These are phyloP conservation scores for Solanum chiquidenum DNA, from an alignment of 257 asterid species.

Conservation along the genomic window DNA sequence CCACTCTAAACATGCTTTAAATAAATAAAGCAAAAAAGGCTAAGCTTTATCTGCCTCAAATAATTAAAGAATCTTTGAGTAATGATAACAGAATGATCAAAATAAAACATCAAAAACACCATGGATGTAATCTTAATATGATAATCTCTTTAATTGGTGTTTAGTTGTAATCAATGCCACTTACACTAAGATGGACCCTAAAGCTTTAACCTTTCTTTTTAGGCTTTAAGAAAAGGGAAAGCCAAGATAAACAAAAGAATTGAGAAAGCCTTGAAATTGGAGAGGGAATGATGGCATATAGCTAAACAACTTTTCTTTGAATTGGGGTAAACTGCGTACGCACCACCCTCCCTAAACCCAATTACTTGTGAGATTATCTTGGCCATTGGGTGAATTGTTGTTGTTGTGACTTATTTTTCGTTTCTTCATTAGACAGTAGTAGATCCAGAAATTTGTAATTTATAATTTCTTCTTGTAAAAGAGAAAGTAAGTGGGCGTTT, in stretches of 20 bases:
- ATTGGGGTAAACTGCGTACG: background rate
- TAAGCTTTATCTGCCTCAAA: background rate
- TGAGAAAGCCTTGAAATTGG: slow-evolving; percentile 22
- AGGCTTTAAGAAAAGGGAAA: background rate
- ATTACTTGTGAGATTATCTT: background rate
- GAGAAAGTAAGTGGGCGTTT: background rate
- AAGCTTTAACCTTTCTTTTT: slow-evolving; percentile 5
- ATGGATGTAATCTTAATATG: slow-evolving; percentile 9
- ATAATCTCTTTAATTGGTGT: background rate
- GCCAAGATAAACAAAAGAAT: background rate
- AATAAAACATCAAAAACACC: slow-evolving; percentile 3
- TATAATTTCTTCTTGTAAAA: background rate
- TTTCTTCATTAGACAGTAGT: background rate
- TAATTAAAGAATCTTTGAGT: slow-evolving; percentile 17
- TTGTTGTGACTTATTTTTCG: background rate
- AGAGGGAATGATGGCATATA: background rate
- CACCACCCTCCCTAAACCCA: too few relatives aligned
- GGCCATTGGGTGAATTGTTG: background rate
- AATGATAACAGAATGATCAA: slow-evolving; percentile 16
- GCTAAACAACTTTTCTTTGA: background rate
- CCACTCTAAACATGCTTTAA: background rate
- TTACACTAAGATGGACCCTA: slow-evolving; percentile 13
- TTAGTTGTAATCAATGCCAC: slow-evolving; percentile 11
- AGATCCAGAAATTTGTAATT: too few relatives aligned
- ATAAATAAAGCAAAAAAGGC: background rate